Base-by-base conservation (phyloP, 441 rosid species). In the Pelargonium citronellum region DNA sequence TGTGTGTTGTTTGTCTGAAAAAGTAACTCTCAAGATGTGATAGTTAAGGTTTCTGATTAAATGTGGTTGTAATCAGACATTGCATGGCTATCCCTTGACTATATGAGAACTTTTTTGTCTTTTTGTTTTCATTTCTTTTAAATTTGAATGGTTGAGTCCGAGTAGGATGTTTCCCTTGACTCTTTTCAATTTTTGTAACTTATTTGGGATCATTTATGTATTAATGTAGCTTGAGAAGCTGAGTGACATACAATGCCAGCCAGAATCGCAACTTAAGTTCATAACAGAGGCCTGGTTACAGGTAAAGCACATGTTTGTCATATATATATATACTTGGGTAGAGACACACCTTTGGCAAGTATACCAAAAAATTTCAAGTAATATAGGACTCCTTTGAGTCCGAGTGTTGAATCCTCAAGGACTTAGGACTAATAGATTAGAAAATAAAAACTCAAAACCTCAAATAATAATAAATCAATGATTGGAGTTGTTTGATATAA, bases 281-380 rank as follows among this genome's bases (percentile, higher is more conserved):
- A 86, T 87, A 66, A 87, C 83, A 57, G 95, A 89, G 79, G 95
- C 91, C 16, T 89, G 95, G 95, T 81, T 84, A 76, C 95, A 89
- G 88, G 95, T 89, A 80, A 74, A 57, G 47, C 68, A 20, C 2
- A 22, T 22, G 24, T 22, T 22, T 22, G 24, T 22, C 24, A n/a
- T n/a, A 22, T 22, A 22, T 22, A 22, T 22, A 22, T 22, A 22
- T 22, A 22, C 24, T 22, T 22, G 24, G 24, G 24, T 22, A 22
- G 24, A 0, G 24, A 22, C 24, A 22, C 24, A 22, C 24, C 24
- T 22, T 22, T 22, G 24, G 24, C 24, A 22, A 22, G 24, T 22
- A 22, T 22, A 22, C 24, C 24, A 2, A 27, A 27, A 27, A 27
- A 27, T 27, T 27, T 27, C 30, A 27, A 27, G 30, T 27, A 1